phyloP scores from a whole-genome alignment of 371 early-diverging fungal genomes.

The Apophysomyces trapeziformis region DNA sequence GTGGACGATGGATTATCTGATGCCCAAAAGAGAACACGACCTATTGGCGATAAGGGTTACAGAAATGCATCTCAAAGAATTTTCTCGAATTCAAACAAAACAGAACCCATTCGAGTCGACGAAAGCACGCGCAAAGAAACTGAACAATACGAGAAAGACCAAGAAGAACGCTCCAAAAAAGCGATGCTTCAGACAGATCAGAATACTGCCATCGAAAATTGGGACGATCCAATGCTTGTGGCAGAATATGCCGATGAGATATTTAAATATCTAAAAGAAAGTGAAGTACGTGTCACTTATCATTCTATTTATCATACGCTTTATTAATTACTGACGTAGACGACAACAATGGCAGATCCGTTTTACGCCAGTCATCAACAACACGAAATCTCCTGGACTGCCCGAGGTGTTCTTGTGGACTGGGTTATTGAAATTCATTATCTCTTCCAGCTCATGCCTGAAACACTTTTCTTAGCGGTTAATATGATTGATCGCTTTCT shows the following conservation, averaged over 20 bases:
- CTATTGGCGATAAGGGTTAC: neutral
- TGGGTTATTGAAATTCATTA: conserved; percentile 92
- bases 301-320: conserved; percentile 10
- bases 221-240: conserved; percentile 86
- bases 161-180: conserved; percentile 28
- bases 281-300: conserved; percentile 60
- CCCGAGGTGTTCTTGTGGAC: conserved; percentile 84
- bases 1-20: neutral
- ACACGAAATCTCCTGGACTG: conserved; percentile 90
- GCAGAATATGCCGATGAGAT: conserved; percentile 92
- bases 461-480: conserved; percentile 94
- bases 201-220: conserved; percentile 55
- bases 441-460: conserved; percentile 92
- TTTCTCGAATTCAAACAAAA: conserved; percentile 5
- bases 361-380: conserved; percentile 82
- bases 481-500: conserved; percentile 98
- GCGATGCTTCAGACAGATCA: conserved; percentile 30
- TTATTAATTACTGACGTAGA: conserved; percentile 29
- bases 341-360: conserved; percentile 72
- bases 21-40: neutral
- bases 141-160: conserved; percentile 20
- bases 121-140: conserved; percentile 16
- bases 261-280: conserved; percentile 78
- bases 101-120: neutral
- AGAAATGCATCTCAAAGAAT: neutral